phyloP scores from a whole-genome alignment of 2,329 filamentous ascomycete species.

The Thielaviopsis euricoi region DNA sequence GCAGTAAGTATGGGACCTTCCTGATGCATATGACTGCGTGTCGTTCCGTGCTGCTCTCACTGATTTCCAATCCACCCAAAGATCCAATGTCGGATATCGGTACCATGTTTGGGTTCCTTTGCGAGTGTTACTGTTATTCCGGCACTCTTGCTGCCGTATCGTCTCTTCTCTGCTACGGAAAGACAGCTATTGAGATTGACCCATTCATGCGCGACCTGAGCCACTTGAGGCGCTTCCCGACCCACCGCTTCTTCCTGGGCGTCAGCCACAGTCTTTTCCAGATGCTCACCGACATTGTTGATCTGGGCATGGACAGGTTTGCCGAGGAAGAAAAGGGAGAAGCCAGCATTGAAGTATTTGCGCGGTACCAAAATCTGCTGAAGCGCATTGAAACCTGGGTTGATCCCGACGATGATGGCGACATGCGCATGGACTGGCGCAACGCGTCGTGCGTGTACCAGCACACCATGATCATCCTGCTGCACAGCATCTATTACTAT shows the following conservation, averaged over 20 bases:
- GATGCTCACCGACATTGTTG: slow-evolving; percentile 9
- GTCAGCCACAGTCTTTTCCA: slow-evolving; percentile 8
- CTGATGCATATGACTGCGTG: slow-evolving; percentile 9
- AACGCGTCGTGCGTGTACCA: slow-evolving; percentile 9
- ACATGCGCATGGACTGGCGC: slow-evolving; percentile 7
- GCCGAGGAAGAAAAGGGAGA: slow-evolving; percentile 4
- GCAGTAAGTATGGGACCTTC: slow-evolving; percentile 5
- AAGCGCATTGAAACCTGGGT: slow-evolving; percentile 2
- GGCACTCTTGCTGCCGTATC: slow-evolving; percentile 3
- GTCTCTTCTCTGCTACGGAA: slow-evolving; percentile 1
- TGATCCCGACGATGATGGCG: slow-evolving; percentile 7
- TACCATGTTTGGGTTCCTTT: slow-evolving; percentile 10
- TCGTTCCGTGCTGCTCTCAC: slow-evolving; percentile 2
- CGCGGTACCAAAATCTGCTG: slow-evolving; percentile 5
- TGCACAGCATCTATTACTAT: slow-evolving; percentile 9
- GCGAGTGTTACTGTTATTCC: slow-evolving; percentile 8
- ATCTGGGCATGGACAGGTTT: slow-evolving; percentile 2
- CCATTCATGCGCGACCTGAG: slow-evolving; percentile 7
- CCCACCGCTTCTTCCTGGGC: slow-evolving; percentile 5
- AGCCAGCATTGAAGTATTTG: slow-evolving; percentile 4
- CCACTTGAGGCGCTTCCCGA: slow-evolving; percentile 1
- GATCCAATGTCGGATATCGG: background rate
- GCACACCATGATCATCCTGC: slow-evolving; percentile 5
- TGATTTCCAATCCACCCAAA: background rate
- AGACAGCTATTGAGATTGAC: slow-evolving; percentile 5